These are phyloP conservation scores for Coemansia biformis DNA, from an alignment of 192 early-diverging fungal species.

Conservation along the genomic window DNA sequence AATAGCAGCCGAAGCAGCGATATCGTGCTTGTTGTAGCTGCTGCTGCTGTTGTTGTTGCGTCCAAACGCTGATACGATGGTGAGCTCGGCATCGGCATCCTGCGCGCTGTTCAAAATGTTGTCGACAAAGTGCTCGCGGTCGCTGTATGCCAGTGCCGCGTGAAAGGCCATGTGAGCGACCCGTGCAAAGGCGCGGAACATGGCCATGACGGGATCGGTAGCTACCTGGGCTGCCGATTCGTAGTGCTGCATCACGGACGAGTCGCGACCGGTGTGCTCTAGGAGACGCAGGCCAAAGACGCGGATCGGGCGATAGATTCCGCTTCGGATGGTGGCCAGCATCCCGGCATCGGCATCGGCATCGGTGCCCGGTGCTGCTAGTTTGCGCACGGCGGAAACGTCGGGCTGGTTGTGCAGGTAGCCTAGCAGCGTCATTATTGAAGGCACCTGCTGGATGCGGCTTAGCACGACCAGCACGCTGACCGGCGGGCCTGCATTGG, in stretches of 20 bases:
- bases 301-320: constrained; percentile 21
- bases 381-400: too few relatives aligned
- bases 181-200: constrained; percentile 77
- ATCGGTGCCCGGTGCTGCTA: too few relatives aligned
- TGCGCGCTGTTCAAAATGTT: constrained; percentile 56
- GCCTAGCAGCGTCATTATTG: constrained; percentile 65
- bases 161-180: constrained; percentile 63
- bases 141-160: constrained; percentile 57
- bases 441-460: constrained; percentile 59
- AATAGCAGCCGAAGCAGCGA: too few relatives aligned
- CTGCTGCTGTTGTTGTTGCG: not conserved
- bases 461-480: constrained; percentile 60
- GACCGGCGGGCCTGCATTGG: constrained; percentile 28
- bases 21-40: too few relatives aligned
- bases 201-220: constrained; percentile 71
- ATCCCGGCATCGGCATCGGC: too few relatives aligned
- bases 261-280: constrained; percentile 73
- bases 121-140: constrained; percentile 63
- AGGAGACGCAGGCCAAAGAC: constrained; percentile 71
- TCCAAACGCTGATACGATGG: constrained; percentile 67
- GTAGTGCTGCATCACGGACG: constrained; percentile 70
- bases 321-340: not conserved
- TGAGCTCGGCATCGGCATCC: constrained; percentile 55
- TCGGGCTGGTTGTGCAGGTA: constrained; percentile 50
- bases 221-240: constrained; percentile 59